A percentile compares a stretch with the other conserved stretches of the same genome.
Conservation (phyloP, 306 rosid species). For the Pyrus betulifolia region DNA sequence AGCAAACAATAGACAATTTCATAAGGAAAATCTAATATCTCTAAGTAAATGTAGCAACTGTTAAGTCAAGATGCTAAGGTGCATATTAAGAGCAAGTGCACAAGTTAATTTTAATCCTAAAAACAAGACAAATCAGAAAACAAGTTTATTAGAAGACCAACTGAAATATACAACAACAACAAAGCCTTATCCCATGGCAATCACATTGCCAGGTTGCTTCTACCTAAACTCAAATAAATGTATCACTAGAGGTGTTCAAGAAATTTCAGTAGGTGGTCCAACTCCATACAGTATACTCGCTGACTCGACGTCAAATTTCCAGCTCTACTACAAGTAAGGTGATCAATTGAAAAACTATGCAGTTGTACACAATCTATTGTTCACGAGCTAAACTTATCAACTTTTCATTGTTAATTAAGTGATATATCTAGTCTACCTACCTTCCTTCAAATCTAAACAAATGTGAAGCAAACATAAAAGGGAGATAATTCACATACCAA, state of each 20-base stretch:
- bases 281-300: not conserved
- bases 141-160: not conserved
- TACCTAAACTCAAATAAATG: not conserved
- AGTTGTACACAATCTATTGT: not conserved
- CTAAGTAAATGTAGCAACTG: not conserved
- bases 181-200: not conserved
- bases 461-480: not conserved
- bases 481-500: slow-evolving; percentile 29
- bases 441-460: not conserved
- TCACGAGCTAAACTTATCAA: not conserved
- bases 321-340: not conserved
- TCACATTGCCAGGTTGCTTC: not conserved
- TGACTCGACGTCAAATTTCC: not conserved
- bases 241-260: not conserved
- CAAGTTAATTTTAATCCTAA: not conserved
- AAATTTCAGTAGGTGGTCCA: not conserved
- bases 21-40: not conserved
- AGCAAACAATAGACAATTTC: not conserved
- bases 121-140: not conserved
- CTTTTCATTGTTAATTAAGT: not conserved
- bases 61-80: not conserved
- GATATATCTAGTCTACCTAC: not conserved
- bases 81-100: not conserved
- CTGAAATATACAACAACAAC: not conserved
- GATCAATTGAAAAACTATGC: not conserved